A percentile compares a stretch with the other conserved stretches of the same genome.
Conservation (phyloP, 805 yeast genomes). For the Cyberlindnera lachancei region DNA sequence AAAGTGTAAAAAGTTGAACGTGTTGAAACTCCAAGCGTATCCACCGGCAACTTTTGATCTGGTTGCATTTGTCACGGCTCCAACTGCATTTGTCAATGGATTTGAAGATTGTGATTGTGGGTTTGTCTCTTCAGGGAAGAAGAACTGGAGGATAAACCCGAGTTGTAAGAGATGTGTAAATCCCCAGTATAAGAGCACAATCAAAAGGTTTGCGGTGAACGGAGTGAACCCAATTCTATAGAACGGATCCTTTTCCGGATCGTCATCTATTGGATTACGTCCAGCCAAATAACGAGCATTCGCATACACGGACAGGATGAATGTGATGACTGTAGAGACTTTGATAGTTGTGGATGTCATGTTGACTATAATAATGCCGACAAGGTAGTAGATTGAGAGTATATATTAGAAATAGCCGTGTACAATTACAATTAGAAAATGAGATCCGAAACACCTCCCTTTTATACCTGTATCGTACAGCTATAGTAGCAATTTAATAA, state of each 20-base stretch:
- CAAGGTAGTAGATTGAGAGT: too few relatives aligned
- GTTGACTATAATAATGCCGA: too few relatives aligned
- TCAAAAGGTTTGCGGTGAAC: constrained; percentile 49
- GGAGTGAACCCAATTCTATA: constrained; percentile 56
- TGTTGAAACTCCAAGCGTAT: constrained; percentile 56
- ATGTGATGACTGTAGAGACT: constrained; percentile 43
- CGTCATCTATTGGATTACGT: constrained; percentile 36
- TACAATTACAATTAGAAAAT: too few relatives aligned
- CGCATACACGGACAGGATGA: constrained; percentile 48
- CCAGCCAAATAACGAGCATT: constrained; percentile 52
- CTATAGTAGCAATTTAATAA: neutral
- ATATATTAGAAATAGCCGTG: too few relatives aligned
- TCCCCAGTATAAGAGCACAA: constrained; percentile 52
- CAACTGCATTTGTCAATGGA: constrained; percentile 20
- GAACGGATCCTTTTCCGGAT: constrained; percentile 36
- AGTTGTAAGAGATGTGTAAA: constrained; percentile 46
- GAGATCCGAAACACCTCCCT: too few relatives aligned
- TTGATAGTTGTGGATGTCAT: constrained; percentile 25
- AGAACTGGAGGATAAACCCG: constrained; percentile 39
- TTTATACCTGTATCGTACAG: neutral
- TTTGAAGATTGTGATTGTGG: constrained; percentile 30
- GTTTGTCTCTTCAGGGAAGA: constrained; percentile 25
- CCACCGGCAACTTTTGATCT: constrained; percentile 19
- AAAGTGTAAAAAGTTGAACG: constrained; percentile 53
- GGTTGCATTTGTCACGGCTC: constrained; percentile 12